Evolutionary conservation across 2,329 filamentous ascomycete genomes (phyloP).

Genomic region (Aspergillus quadricinctus): DNA sequence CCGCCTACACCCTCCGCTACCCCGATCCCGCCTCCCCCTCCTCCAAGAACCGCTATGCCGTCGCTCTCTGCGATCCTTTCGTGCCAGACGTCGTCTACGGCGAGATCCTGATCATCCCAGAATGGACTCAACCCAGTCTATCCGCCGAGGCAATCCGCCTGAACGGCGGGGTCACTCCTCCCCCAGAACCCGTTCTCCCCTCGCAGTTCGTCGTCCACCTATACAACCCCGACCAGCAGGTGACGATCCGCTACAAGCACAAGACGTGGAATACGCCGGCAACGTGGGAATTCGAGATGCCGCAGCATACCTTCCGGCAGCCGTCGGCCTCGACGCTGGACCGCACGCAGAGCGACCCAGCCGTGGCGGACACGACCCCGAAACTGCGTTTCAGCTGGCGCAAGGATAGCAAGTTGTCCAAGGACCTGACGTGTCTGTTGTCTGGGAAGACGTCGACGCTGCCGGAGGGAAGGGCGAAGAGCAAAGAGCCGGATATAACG

Average conservation of each 20-base stretch:
- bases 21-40: constrained; percentile 65
- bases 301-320: constrained; percentile 74
- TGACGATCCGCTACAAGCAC: constrained; percentile 63
- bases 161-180: constrained; percentile 61
- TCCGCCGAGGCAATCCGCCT: constrained; percentile 74
- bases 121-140: constrained; percentile 78
- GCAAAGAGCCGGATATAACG: constrained; percentile 90
- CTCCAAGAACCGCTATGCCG: constrained; percentile 78
- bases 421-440: constrained; percentile 84
- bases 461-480: constrained; percentile 64
- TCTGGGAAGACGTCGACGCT: constrained; percentile 67
- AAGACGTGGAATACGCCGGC: constrained; percentile 76
- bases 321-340: constrained; percentile 78
- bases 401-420: constrained; percentile 77
- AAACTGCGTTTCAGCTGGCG: constrained; percentile 85
- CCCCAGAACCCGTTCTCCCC: constrained; percentile 69
- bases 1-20: constrained; percentile 76
- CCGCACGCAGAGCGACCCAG: constrained; percentile 61
- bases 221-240: constrained; percentile 87
- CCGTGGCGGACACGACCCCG: constrained; percentile 55
- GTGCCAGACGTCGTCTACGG: constrained; percentile 78
- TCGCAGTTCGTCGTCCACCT: constrained; percentile 78
- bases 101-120: constrained; percentile 77
- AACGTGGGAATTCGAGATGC: constrained; percentile 89
- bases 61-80: constrained; percentile 78